phyloP scores from a whole-genome alignment of 208 protist genomes.

The Novymonas esmeraldas region DNA sequence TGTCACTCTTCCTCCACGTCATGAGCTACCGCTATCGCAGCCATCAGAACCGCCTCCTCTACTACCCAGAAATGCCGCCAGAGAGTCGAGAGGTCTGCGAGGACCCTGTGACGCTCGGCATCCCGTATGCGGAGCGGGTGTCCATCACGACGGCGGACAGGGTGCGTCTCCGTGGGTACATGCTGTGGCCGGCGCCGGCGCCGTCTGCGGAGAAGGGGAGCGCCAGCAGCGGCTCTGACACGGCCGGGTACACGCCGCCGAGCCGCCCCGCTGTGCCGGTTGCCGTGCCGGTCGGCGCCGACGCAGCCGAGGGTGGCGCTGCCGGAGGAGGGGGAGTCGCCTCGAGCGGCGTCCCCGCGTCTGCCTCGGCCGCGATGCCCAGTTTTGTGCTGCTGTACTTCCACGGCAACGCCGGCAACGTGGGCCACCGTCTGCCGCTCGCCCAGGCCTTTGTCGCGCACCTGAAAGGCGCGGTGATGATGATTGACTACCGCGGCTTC shows the following conservation, averaged over 20 bases:
- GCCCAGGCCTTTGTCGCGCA: constrained; percentile 53
- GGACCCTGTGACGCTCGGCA: constrained; percentile 53
- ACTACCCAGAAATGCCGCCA: constrained; percentile 63
- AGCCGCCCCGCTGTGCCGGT: neutral
- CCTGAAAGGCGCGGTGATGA: constrained; percentile 75
- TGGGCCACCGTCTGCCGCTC: constrained; percentile 83
- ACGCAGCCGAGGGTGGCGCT: neutral
- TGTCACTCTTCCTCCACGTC: constrained; percentile 24
- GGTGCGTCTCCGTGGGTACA: constrained; percentile 69
- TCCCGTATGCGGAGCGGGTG: constrained; percentile 64
- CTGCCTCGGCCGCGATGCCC: constrained; percentile 6
- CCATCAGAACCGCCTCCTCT: constrained; percentile 58
- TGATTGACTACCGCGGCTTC: constrained; percentile 93
- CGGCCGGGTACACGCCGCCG: neutral
- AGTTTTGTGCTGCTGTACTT: constrained; percentile 87
- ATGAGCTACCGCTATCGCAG: constrained; percentile 32
- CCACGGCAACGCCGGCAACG: constrained; percentile 93
- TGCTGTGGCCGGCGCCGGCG: constrained; percentile 63
- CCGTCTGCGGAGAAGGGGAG: constrained; percentile 13
- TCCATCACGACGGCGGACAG: constrained; percentile 69
- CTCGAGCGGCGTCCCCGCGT: neutral
- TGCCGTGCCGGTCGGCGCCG: neutral
- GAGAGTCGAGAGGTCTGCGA: constrained; percentile 63
- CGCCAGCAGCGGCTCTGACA: constrained; percentile 1
- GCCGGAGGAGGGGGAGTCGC: neutral